Conservation (phyloP, 2,329 filamentous ascomycete genomes). For the Emmonsiellopsis sp. region DNA sequence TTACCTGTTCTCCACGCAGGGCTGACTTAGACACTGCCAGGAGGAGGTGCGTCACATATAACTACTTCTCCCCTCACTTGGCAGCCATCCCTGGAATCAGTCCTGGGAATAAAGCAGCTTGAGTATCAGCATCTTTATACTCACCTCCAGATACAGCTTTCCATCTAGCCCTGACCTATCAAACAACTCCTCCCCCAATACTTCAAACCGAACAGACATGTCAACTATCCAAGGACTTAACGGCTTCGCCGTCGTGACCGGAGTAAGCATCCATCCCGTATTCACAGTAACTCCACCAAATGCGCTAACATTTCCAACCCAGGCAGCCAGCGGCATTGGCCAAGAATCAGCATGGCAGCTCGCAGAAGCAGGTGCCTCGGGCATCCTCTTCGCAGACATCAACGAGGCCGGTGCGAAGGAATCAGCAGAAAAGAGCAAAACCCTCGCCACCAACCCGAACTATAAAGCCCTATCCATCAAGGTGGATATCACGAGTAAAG, state of each 20-base stretch:
- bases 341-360: slow-evolving; percentile 5
- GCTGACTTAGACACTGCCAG: too few relatives aligned
- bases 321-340: slow-evolving; percentile 16
- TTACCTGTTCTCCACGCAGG: too few relatives aligned
- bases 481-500: slow-evolving; percentile 17
- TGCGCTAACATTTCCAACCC: background rate
- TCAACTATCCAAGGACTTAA: background rate
- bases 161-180: too few relatives aligned
- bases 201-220: background rate
- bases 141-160: too few relatives aligned
- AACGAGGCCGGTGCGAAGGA: slow-evolving; percentile 11
- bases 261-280: background rate
- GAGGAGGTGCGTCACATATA: too few relatives aligned
- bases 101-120: too few relatives aligned
- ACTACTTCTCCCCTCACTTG: too few relatives aligned
- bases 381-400: slow-evolving; percentile 19
- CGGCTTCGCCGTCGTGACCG: background rate
- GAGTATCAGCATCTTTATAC: too few relatives aligned
- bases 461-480: slow-evolving; percentile 14
- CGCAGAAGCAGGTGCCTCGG: slow-evolving; percentile 13
- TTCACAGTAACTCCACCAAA: background rate
- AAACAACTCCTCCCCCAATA: too few relatives aligned
- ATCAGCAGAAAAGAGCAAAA: slow-evolving; percentile 16
- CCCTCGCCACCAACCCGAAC: slow-evolving; percentile 15
- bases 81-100: too few relatives aligned